Percentiles rank a stretch among this genome's conserved stretches.
phyloP scores from a whole-genome alignment of 208 protist species.

The Crithidia acanthocephali region DNA sequence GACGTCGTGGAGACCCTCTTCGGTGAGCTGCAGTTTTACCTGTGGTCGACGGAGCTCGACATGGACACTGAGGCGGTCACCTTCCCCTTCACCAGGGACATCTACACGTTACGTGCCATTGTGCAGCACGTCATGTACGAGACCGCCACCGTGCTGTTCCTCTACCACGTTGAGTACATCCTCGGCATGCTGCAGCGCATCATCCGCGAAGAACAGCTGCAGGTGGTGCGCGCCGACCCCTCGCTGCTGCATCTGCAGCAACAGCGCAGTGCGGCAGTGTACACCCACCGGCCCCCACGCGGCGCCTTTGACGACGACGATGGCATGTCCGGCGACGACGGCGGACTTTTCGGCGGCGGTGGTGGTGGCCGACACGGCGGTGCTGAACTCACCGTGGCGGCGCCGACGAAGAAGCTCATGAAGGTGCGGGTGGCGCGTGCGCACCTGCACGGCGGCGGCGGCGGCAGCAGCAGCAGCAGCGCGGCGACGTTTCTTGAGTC shows the following conservation, averaged over 20 bases:
- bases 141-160: conserved; percentile 80
- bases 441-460: conserved; percentile 7
- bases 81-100: conserved; percentile 71
- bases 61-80: conserved; percentile 41
- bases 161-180: conserved; percentile 78
- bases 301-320: conserved; percentile 3
- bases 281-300: neutral
- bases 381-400: neutral
- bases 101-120: conserved; percentile 67
- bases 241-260: conserved; percentile 10
- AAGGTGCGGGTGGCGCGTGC: conserved; percentile 10
- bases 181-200: conserved; percentile 70
- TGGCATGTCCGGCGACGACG: neutral
- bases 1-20: conserved; percentile 91
- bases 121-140: conserved; percentile 87
- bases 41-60: conserved; percentile 77
- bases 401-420: conserved; percentile 22
- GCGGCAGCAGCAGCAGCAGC: neutral
- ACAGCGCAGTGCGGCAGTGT: neutral
- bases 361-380: neutral
- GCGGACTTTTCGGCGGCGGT: neutral
- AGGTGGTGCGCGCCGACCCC: conserved; percentile 67
- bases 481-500: conserved; percentile 57
- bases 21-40: conserved; percentile 85
- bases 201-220: conserved; percentile 72